phyloP scores from a whole-genome alignment of 352 stramenopile genomes.

The Thalassiosira sp. region DNA sequence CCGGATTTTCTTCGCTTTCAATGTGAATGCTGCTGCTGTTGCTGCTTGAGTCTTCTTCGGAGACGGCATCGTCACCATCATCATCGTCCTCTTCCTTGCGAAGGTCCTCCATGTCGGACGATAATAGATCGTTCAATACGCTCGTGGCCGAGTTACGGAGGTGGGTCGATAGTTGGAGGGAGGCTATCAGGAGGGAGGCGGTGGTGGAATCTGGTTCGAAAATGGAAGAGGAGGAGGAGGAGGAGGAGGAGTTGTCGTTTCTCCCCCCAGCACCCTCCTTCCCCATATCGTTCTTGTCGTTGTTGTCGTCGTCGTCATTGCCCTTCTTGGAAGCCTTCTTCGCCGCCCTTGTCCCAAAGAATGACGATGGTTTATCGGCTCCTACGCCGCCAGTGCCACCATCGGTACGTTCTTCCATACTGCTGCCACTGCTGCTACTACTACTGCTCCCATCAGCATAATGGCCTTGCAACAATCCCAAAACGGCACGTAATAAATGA shows the following conservation, averaged over 20 bases:
- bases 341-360: too few species aligned
- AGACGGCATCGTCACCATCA: conserved; percentile 5
- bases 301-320: conserved; percentile 14
- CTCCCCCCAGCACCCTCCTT: too few species aligned
- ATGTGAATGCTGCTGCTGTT: conserved; percentile 49
- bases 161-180: conserved; percentile 48
- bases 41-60: background rate
- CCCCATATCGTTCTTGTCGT: conserved; percentile 29
- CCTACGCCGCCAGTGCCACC: too few species aligned
- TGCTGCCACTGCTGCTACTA: too few species aligned
- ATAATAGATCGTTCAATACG: conserved; percentile 39
- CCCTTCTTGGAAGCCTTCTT: background rate
- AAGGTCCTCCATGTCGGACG: conserved; percentile 6
- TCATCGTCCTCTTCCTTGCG: conserved; percentile 11
- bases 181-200: conserved; percentile 50
- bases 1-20: conserved; percentile 28
- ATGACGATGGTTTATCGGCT: too few species aligned
- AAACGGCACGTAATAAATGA: conserved; percentile 60
- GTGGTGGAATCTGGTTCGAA: conserved; percentile 48
- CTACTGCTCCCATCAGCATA: background rate
- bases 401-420: too few species aligned
- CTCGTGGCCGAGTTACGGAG: conserved; percentile 34
- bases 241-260: too few species aligned
- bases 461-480: conserved; percentile 28
- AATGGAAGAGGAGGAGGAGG: too few species aligned